These are phyloP conservation scores for Centrapalus pauciflorus DNA, from an alignment of 129 eudicot genomes.

Conservation along the genomic window DNA sequence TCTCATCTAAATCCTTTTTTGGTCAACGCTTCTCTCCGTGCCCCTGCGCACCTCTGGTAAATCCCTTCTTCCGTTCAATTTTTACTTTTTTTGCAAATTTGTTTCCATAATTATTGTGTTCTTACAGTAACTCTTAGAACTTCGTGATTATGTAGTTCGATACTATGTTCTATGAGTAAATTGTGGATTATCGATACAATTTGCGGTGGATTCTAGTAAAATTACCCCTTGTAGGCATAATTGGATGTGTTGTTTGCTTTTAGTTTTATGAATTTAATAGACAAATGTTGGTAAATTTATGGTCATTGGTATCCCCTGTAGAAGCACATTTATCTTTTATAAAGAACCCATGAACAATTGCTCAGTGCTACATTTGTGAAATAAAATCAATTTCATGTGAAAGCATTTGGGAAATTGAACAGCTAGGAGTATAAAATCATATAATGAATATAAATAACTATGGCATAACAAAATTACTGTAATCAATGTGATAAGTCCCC, in stretches of 20 bases:
- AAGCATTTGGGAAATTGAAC: too few species aligned
- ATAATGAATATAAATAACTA: too few species aligned
- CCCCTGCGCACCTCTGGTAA: slow-evolving; percentile 41
- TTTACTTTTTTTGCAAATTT: background rate
- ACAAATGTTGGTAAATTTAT: background rate
- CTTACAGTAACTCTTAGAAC: background rate
- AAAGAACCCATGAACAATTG: background rate
- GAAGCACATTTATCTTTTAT: background rate
- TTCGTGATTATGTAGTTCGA: background rate
- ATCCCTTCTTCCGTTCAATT: background rate
- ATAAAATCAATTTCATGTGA: background rate
- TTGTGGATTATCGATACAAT: background rate
- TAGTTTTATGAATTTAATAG: background rate
- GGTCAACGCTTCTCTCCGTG: slow-evolving; percentile 69
- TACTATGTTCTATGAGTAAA: background rate
- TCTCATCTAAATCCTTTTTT: slow-evolving; percentile 64
- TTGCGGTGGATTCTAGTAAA: background rate
- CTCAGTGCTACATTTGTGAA: background rate
- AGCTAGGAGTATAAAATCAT: too few species aligned
- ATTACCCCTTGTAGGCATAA: background rate
- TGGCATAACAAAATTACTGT: too few species aligned
- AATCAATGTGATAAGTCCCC: too few species aligned
- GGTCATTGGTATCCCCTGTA: background rate
- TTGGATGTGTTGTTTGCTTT: background rate
- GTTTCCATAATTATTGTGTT: background rate